A percentile compares a stretch with the other conserved stretches of the same genome.
Conservation (phyloP, 176 grass and related monocot species). For the Aechmea fasciata region DNA sequence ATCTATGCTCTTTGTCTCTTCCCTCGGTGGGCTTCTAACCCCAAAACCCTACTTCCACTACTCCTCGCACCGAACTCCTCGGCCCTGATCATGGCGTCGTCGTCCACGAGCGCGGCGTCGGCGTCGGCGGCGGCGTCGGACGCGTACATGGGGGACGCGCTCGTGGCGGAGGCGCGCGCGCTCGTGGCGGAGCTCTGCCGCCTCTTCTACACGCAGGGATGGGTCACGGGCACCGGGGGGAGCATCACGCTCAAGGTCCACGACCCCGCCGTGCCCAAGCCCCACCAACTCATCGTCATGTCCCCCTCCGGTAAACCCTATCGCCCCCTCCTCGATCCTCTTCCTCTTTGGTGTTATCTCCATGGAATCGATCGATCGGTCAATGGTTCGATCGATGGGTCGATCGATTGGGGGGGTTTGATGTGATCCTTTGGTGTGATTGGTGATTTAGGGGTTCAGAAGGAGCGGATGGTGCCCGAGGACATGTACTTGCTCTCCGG, state of each 20-base stretch:
- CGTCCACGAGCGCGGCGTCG: not conserved
- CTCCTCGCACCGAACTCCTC: no score
- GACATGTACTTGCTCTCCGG: constrained; percentile 78
- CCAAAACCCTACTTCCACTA: no score
- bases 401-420: no score
- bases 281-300: constrained; percentile 78
- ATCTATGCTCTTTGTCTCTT: no score
- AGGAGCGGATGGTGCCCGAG: constrained; percentile 82
- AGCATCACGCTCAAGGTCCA: constrained; percentile 91
- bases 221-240: constrained; percentile 73
- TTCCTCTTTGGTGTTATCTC: not conserved
- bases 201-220: constrained; percentile 78
- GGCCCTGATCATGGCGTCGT: no score
- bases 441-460: constrained; percentile 64
- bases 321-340: not conserved
- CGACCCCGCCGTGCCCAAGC: constrained; percentile 45
- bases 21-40: no score
- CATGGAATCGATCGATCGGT: not conserved
- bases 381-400: not conserved
- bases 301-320: constrained; percentile 53
- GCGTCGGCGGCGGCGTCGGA: constrained; percentile 19
- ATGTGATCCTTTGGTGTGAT: not conserved
- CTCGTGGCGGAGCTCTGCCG: constrained; percentile 87
- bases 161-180: constrained; percentile 57
- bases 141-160: constrained; percentile 43